Base-by-base conservation (phyloP, 768 basidiomycete genomes). In the Termitomyces sp. region DNA sequence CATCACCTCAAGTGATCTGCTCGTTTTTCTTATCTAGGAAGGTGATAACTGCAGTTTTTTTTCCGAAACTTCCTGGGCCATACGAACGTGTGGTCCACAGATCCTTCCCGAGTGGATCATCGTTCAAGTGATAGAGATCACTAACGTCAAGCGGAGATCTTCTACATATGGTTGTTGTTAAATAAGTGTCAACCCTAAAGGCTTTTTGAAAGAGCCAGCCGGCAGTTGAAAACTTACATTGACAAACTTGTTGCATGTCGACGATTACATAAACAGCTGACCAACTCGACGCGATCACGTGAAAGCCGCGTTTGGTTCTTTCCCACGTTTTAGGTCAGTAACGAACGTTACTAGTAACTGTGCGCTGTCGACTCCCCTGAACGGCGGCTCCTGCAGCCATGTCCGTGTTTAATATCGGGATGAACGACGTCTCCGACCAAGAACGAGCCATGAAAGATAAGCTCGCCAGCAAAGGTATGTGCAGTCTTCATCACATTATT, bases 381-480 rank as follows among this genome's bases (percentile, higher is more conserved):
- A 49, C 33, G 48, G 34, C 54, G 53, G 50, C 56, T 55, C 33
- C 42, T 55, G 42, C 68, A 57, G 68, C 63, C 61, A 83, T 82
- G 81, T 79, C 81, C 36, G 66, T 74, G 58, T 79, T 76, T 74
- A 75, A 74, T 60, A 61, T 81, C 36, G 81, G 79, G 12, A 68
- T 68, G 5, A 74, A 77, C 57, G 81, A 82, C 67, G 70, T 80
- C 39, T 73, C 79, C 8, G 77, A 80, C 55, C 78, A 81, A 65
- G 71, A 75, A n/a, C 76, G 75, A 56, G 67, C 73, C 18, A 71
- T 75, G 45, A 82, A 72, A 70, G 78, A 81, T 62, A 79, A 78
- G 64, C 58, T 82, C 55, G 69, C 78, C 7, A 80, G 76, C 68
- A 80, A 81, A 77, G 82, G 82, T 80, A 44, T 34, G 67, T 32